Evolutionary conservation across 1,284 basidiomycete species (phyloP), one percentile per base, ranked within the genome.

Genomic region (Puccinia triticina): DNA sequence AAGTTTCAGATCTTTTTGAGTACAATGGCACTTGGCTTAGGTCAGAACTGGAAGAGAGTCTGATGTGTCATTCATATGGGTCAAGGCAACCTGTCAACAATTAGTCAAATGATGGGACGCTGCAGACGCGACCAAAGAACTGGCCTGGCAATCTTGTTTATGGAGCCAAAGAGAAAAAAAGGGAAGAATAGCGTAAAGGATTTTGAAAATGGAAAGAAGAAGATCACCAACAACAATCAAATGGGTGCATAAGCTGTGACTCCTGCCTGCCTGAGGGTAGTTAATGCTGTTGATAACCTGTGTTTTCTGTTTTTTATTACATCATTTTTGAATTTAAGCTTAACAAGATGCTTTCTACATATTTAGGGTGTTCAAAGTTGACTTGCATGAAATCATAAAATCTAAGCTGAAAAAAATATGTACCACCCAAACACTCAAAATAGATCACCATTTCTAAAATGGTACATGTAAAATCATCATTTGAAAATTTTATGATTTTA

Each of bases 31-130:
- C n/a, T n/a, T n/a, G n/a, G n/a, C n/a, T n/a, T n/a, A 73, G 71
- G 71, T 26, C 40, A 50, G n/a, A 75, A 75, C 53, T 59, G 48
- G 48, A 75, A 72, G 34, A 11, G 43, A 26, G 71, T 73, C 10
- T n/a, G 43, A 18, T 73, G 37, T 46, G 71, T 73, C 21, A 26
- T 73, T 16, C 43, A 50, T 10, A 53, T 73, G 43, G 71, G 71
- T 50, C 71, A 26, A 46, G 50, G 29, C 32, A 43, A 73, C 50
- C 71, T 43, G 7, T 73, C 43, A 23, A 73, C 71, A 14, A 43
- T 73, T 23, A 73, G 29, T 7, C 71, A 73, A 32, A 64, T 64
- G 61, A 64, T 64, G 26, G 61, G 21, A 37, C 26, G 21, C 26
- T 64, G 61, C 32, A 21, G 61, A 37, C 4, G 14, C 7, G 53